Evolutionary conservation across 805 yeast genomes (phyloP).

Genomic region (Soucietia sequanensis): DNA sequence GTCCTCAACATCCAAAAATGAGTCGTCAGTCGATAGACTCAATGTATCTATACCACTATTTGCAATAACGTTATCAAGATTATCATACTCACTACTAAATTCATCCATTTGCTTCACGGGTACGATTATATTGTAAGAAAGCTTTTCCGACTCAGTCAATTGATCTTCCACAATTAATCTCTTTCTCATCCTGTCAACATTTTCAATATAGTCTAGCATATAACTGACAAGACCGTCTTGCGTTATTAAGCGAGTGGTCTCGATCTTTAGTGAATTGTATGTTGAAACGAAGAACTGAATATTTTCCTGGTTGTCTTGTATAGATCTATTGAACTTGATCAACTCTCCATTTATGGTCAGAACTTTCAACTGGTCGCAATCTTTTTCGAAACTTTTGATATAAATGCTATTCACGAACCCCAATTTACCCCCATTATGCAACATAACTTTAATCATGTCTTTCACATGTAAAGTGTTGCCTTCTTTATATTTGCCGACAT

Average conservation of each 20-base stretch:
- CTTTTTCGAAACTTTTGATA: slow-evolving; percentile 34
- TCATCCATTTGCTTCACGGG: slow-evolving; percentile 27
- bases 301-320: slow-evolving; percentile 68
- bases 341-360: slow-evolving; percentile 45
- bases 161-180: slow-evolving; percentile 57
- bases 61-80: slow-evolving; percentile 14
- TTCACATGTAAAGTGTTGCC: slow-evolving; percentile 17
- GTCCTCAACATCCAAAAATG: slow-evolving; percentile 18
- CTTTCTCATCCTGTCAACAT: slow-evolving; percentile 63
- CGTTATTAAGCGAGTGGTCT: slow-evolving; percentile 33
- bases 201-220: slow-evolving; percentile 68
- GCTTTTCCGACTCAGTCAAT: slow-evolving; percentile 41
- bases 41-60: slow-evolving; percentile 26
- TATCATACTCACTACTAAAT: slow-evolving; percentile 14
- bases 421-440: slow-evolving; percentile 36
- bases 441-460: slow-evolving; percentile 33
- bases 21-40: slow-evolving; percentile 16
- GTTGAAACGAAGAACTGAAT: slow-evolving; percentile 44
- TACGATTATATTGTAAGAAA: slow-evolving; percentile 40
- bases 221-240: slow-evolving; percentile 28
- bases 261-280: slow-evolving; percentile 49
- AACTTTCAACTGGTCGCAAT: slow-evolving; percentile 30
- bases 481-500: slow-evolving; percentile 18
- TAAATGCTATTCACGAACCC: slow-evolving; percentile 29
- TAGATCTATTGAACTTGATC: slow-evolving; percentile 48